Percentiles rank a stretch among this genome's conserved stretches.
These are phyloP conservation scores for Meyerozyma elateridarum DNA, from an alignment of 1,139 yeast genomes.

Conservation along the genomic window DNA sequence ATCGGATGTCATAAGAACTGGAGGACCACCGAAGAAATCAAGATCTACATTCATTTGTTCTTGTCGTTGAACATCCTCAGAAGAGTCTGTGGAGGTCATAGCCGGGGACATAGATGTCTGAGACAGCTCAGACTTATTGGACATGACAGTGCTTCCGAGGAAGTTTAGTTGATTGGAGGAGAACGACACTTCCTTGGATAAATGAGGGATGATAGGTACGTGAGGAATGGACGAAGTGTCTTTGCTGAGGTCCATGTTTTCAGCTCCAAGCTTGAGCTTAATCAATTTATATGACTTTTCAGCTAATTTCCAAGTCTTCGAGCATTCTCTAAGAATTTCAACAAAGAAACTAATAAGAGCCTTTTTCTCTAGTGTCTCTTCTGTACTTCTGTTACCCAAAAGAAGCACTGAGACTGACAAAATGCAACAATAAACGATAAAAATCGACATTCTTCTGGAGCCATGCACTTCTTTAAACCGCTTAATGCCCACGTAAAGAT, in stretches of 20 bases:
- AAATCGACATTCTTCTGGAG: conserved; percentile 37
- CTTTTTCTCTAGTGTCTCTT: conserved; percentile 22
- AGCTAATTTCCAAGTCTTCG: conserved; percentile 46
- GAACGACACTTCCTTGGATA: too few relatives aligned
- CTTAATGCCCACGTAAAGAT: conserved; percentile 34
- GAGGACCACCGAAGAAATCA: conserved; percentile 50
- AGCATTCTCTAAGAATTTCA: conserved; percentile 33
- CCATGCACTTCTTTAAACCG: conserved; percentile 39
- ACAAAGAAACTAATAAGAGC: conserved; percentile 34
- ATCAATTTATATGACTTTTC: conserved; percentile 43
- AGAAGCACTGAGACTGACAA: conserved; percentile 42
- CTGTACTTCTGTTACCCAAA: conserved; percentile 30
- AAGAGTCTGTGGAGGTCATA: too few relatives aligned
- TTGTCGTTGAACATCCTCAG: conserved; percentile 2
- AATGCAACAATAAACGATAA: conserved; percentile 46
- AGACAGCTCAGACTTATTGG: too few relatives aligned
- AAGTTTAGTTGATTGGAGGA: too few relatives aligned
- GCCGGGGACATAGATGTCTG: too few relatives aligned
- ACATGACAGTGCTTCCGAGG: too few relatives aligned
- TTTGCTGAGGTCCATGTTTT: conserved; percentile 8
- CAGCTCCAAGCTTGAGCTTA: conserved; percentile 23
- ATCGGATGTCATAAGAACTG: conserved; percentile 49
- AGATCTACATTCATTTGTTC: conserved; percentile 18
- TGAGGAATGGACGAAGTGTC: too few relatives aligned
- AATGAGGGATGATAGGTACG: too few relatives aligned